These are phyloP conservation scores for Neopestalotiopsis rosae DNA, from an alignment of 2,329 filamentous ascomycete species.

Conservation along the genomic window DNA sequence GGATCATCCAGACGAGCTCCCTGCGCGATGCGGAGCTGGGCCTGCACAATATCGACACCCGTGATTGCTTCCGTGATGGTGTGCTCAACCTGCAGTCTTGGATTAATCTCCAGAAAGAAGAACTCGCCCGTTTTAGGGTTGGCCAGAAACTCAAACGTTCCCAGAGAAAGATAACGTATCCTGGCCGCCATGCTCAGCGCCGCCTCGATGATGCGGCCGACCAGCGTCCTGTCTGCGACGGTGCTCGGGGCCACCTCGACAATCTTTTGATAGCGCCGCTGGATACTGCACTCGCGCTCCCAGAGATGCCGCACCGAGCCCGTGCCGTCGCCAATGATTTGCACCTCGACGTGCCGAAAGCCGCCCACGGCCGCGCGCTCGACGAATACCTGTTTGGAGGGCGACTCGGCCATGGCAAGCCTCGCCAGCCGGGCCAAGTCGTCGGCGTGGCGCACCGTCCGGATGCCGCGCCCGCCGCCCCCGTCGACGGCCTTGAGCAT, in stretches of 20 bases:
- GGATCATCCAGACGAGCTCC: slow-evolving; percentile 47
- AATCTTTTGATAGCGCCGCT: slow-evolving; percentile 68
- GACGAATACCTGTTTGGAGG: slow-evolving; percentile 60
- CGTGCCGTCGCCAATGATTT: slow-evolving; percentile 67
- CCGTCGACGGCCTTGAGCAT: slow-evolving; percentile 68
- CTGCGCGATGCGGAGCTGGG: slow-evolving; percentile 59
- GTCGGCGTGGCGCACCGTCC: slow-evolving; percentile 50
- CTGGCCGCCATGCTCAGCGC: slow-evolving; percentile 57
- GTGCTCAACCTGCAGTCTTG: slow-evolving; percentile 66
- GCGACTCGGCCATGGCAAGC: slow-evolving; percentile 62
- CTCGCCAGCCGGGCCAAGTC: slow-evolving; percentile 52
- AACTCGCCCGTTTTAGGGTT: slow-evolving; percentile 52
- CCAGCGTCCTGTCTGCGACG: slow-evolving; percentile 47
- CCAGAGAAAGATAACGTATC: slow-evolving; percentile 61
- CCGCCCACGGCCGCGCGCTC: slow-evolving; percentile 66
- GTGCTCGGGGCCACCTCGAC: slow-evolving; percentile 64
- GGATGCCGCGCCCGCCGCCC: slow-evolving; percentile 65
- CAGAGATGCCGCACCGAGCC: slow-evolving; percentile 64
- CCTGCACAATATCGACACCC: slow-evolving; percentile 57
- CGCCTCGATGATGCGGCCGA: slow-evolving; percentile 55
- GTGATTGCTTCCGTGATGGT: slow-evolving; percentile 64
- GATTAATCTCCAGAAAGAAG: slow-evolving; percentile 67
- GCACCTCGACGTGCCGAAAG: slow-evolving; percentile 66
- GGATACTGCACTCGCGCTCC: slow-evolving; percentile 72
- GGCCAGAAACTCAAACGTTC: slow-evolving; percentile 70